Conservation (phyloP, 2,329 filamentous ascomycete species). For the Monilinia fructigena region DNA sequence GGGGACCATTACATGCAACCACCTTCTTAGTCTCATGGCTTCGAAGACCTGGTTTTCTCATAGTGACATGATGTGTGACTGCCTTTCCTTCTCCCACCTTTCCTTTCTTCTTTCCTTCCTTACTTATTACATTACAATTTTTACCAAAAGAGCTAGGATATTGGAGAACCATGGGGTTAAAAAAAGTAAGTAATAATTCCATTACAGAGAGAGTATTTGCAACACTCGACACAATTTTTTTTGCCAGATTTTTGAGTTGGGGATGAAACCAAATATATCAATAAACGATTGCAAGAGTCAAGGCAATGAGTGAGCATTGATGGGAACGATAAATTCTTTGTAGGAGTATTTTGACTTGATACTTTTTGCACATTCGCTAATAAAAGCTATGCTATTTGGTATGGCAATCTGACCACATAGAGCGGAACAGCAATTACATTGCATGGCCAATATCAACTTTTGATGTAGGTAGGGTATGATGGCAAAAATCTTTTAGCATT, state of each 20-base stretch:
- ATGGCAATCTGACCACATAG: not conserved
- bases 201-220: constrained; percentile 2
- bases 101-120: not conserved
- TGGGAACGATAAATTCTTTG: not conserved
- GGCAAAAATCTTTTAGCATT: not conserved
- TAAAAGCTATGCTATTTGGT: not conserved
- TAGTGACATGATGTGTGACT: not conserved
- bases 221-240: constrained; percentile 1
- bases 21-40: not conserved
- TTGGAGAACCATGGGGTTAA: constrained; percentile 9
- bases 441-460: not conserved
- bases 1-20: not conserved
- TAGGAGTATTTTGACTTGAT: not conserved
- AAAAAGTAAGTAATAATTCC: constrained; percentile 8
- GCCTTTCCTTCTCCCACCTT: not conserved
- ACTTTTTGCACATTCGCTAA: not conserved
- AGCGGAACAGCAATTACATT: not conserved
- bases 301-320: not conserved
- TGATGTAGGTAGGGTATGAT: too few relatives aligned
- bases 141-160: not conserved
- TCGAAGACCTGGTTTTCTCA: not conserved
- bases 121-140: not conserved
- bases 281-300: too few relatives aligned
- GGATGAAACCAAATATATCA: not conserved
- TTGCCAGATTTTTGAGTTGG: not conserved